A percentile compares a stretch with the other conserved stretches of the same genome.
Evolutionary conservation across 164 flowering plant genomes (phyloP).

Genomic region (Cinnamomum chago): DNA sequence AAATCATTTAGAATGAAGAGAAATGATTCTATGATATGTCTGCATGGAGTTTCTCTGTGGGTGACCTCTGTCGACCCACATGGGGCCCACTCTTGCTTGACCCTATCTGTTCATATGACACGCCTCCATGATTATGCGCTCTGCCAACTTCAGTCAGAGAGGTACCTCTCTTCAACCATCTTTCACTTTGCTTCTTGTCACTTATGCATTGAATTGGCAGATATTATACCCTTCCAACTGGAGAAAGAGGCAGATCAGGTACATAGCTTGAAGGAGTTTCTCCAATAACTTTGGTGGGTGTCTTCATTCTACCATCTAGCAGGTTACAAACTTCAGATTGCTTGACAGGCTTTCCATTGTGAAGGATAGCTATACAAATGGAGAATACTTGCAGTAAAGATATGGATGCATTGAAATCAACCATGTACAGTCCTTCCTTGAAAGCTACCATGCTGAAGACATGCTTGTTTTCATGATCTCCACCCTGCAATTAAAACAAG

Average conservation of each 20-base stretch:
- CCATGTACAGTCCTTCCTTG: conserved; percentile 46
- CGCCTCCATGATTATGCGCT: no score
- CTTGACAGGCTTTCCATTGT: conserved; percentile 25
- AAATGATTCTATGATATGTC: no score
- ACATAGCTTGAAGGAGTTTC: conserved; percentile 32
- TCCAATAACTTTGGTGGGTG: conserved; percentile 14
- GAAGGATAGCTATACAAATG: conserved; percentile 51
- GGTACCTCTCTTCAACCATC: no score
- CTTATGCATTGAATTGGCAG: neutral
- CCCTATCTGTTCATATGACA: no score
- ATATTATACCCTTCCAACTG: conserved; percentile 59
- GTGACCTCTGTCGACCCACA: no score
- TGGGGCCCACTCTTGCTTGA: no score
- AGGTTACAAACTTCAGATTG: conserved; percentile 19
- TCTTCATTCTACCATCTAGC: conserved; percentile 13
- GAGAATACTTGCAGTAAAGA: conserved; percentile 74
- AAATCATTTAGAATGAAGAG: no score
- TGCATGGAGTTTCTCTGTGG: no score
- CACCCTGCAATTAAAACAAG: conserved; percentile 37
- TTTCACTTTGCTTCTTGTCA: no score
- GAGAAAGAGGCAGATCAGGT: conserved; percentile 64
- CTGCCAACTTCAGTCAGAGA: no score
- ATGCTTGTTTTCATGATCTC: conserved; percentile 30
- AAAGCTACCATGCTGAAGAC: conserved; percentile 47
- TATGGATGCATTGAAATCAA: conserved; percentile 47